Evolutionary conservation across 225 moss, liverwort and hornwort species (phyloP).

Genomic region (Anthoceros angustus): DNA sequence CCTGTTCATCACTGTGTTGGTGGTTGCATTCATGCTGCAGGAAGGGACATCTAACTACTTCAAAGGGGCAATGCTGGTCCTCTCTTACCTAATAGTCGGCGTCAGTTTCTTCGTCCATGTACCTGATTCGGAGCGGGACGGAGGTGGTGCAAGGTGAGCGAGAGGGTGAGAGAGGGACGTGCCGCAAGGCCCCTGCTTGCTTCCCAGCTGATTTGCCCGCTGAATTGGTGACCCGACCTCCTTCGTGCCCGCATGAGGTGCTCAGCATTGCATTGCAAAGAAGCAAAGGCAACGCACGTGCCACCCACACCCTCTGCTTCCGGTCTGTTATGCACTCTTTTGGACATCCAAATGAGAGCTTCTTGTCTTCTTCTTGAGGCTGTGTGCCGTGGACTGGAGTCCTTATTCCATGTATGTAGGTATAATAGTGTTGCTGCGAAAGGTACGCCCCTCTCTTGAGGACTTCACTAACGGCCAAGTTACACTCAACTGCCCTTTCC

Average conservation of each 20-base stretch:
- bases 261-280: no score
- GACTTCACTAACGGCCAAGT: neutral
- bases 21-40: constrained; percentile 58
- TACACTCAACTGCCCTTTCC: neutral
- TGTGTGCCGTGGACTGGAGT: neutral
- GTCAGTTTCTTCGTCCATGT: constrained; percentile 74
- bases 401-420: neutral
- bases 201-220: neutral
- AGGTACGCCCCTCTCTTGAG: neutral
- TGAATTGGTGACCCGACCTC: no score
- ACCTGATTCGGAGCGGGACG: constrained; percentile 12
- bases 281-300: neutral
- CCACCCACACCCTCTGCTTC: neutral
- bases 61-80: constrained; percentile 69
- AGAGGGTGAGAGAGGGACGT: neutral
- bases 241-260: no score
- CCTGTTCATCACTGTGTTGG: constrained; percentile 64
- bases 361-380: neutral
- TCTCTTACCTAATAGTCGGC: constrained; percentile 65
- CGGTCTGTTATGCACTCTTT: neutral
- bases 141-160: neutral
- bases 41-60: constrained; percentile 44
- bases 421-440: neutral
- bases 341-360: neutral
- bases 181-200: neutral